These are phyloP conservation scores for Xylariaceae sp. DNA, from an alignment of 2,329 filamentous ascomycete species.

Conservation along the genomic window DNA sequence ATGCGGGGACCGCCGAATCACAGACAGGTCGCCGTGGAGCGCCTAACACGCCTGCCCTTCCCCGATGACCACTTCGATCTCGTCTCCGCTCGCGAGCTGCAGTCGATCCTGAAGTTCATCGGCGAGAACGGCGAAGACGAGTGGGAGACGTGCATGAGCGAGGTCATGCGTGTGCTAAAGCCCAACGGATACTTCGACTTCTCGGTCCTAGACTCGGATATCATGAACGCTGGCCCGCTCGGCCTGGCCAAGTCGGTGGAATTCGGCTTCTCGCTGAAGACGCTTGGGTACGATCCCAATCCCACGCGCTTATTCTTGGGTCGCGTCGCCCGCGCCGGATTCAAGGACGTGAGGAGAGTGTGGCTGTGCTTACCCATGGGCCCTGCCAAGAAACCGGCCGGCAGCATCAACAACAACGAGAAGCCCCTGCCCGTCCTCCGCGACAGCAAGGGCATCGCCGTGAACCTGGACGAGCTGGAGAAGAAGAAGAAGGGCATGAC, in stretches of 20 bases:
- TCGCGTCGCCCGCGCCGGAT: slow-evolving; percentile 69
- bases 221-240: slow-evolving; percentile 75
- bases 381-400: slow-evolving; percentile 37
- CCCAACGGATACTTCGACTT: slow-evolving; percentile 92
- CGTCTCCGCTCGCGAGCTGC: slow-evolving; percentile 81
- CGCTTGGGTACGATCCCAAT: slow-evolving; percentile 79
- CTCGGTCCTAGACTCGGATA: slow-evolving; percentile 80
- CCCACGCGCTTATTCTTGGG: slow-evolving; percentile 77
- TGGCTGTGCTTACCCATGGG: slow-evolving; percentile 91
- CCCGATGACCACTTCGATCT: slow-evolving; percentile 82
- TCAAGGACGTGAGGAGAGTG: slow-evolving; percentile 72
- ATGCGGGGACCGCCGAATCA: slow-evolving; percentile 84
- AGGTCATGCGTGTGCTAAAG: slow-evolving; percentile 88
- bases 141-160: slow-evolving; percentile 76
- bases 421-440: slow-evolving; percentile 30
- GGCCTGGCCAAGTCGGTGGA: slow-evolving; percentile 82
- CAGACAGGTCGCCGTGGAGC: slow-evolving; percentile 70
- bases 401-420: too few species aligned
- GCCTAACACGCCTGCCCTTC: slow-evolving; percentile 79
- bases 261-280: slow-evolving; percentile 85
- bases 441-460: slow-evolving; percentile 33
- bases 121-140: slow-evolving; percentile 69
- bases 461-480: too few species aligned
- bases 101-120: slow-evolving; percentile 73
- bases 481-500: too few species aligned